phyloP scores from a whole-genome alignment of 192 early-diverging fungal species.

The Oehlia diaphana region DNA sequence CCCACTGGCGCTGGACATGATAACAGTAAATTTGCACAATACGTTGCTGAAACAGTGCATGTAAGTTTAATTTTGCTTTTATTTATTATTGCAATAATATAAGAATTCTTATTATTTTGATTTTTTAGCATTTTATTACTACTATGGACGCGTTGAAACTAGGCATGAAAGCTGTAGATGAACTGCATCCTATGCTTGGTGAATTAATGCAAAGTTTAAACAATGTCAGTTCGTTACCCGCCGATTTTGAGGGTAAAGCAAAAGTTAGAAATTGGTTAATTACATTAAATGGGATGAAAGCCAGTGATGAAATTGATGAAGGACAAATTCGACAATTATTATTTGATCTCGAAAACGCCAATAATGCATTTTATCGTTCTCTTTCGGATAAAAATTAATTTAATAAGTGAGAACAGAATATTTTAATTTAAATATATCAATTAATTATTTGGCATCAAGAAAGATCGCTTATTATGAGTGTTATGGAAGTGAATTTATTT shows the following conservation, averaged over 20 bases:
- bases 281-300: constrained; percentile 88
- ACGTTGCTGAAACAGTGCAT: constrained; percentile 76
- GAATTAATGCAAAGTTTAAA: constrained; percentile 90
- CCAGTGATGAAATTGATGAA: constrained; percentile 79
- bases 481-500: too few species aligned
- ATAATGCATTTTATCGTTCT: constrained; percentile 63
- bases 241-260: constrained; percentile 80
- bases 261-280: constrained; percentile 89
- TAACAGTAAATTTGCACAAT: constrained; percentile 65
- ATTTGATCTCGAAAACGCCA: constrained; percentile 86
- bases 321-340: constrained; percentile 89
- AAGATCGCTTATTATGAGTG: too few species aligned
- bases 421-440: neutral
- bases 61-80: constrained; percentile 32
- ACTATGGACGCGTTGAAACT: constrained; percentile 87
- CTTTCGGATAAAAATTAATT: constrained; percentile 27
- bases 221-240: constrained; percentile 70
- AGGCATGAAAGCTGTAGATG: constrained; percentile 82
- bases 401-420: neutral
- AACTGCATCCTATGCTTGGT: constrained; percentile 83
- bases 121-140: constrained; percentile 81
- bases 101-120: neutral
- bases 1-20: constrained; percentile 52
- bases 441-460: too few species aligned
- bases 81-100: neutral